Base-by-base conservation (phyloP, 257 asterid genomes). In the Parsonsia alboflavescens region DNA sequence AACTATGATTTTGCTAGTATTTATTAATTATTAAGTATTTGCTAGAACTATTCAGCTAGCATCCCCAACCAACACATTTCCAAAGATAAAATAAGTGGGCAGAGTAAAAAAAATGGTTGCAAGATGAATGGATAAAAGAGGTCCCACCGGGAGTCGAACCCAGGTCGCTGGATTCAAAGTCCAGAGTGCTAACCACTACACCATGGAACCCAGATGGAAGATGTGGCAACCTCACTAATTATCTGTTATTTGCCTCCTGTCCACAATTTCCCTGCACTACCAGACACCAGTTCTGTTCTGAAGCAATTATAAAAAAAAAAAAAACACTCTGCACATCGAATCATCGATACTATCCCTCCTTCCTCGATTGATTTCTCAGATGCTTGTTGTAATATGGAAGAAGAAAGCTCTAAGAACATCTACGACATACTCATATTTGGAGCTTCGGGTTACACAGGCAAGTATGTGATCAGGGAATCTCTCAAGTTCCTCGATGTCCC, bases 121-220 rank as follows among this genome's bases (percentile, higher is more conserved):
- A n/a, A n/a, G n/a, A n/a, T n/a, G n/a, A n/a, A n/a, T n/a, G n/a
- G n/a, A n/a, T n/a, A n/a, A 62, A 21, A 24, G 49, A 89, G 97
- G 97, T 91, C 97, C 97, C 75, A 90, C 97, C 96, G 95, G 97
- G 96, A 90, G 93, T 91, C 95, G 91, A 93, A 90, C 97, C 97
- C 97, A 91, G 97, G 97, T 93, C 93, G 94, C 94, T 91, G 98
- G 96, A 93, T 93, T 93, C 98, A 93, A 93, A 93, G 97, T 93
- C 93, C 96, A 89, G 94, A 93, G 97, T 93, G 96, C 94, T 93
- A 90, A 91, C 97, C 97, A 90, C 97, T 91, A 91, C 96, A 91
- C 96, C 96, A 90, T 80, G 62, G 80, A 76, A 80, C 80, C 83
- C 0, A 2, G 16, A 2, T n/a, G n/a, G n/a, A n/a, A n/a, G n/a